A percentile compares a stretch with the other conserved stretches of the same genome.
phyloP scores from a whole-genome alignment of 768 basidiomycete genomes.

The Auricularia cornea region DNA sequence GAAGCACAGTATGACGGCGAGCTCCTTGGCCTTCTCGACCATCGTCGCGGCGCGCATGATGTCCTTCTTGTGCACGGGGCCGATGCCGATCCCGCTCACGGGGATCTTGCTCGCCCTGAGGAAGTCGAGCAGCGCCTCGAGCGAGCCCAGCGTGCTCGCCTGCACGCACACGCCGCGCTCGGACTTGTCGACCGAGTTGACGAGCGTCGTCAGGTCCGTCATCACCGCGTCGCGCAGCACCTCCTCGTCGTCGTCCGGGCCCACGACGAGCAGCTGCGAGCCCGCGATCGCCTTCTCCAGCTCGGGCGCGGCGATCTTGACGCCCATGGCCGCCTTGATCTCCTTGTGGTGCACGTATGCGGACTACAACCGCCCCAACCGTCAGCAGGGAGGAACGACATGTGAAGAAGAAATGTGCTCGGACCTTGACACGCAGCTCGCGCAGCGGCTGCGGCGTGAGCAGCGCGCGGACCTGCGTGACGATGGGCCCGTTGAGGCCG shows the following conservation, averaged over 20 bases:
- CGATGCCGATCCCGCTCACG: slow-evolving; percentile 95
- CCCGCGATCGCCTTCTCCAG: slow-evolving; percentile 98
- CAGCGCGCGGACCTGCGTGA: slow-evolving; percentile 88
- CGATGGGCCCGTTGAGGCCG: slow-evolving; percentile 94
- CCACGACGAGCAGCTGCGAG: slow-evolving; percentile 83
- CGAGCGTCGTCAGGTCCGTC: slow-evolving; percentile 84
- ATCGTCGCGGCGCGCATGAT: slow-evolving; percentile 88
- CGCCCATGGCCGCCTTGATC: slow-evolving; percentile 93
- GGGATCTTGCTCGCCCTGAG: slow-evolving; percentile 92
- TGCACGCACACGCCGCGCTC: slow-evolving; percentile 98
- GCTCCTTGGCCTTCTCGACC: slow-evolving; percentile 93
- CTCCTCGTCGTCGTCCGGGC: slow-evolving; percentile 95
- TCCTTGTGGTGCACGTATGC: slow-evolving; percentile 95
- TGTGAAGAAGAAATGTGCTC: slow-evolving; percentile 9
- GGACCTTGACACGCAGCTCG: slow-evolving; percentile 89
- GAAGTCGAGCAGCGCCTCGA: slow-evolving; percentile 96
- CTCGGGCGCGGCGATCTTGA: slow-evolving; percentile 91
- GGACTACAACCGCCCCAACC: slow-evolving; percentile 42
- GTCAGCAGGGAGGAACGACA: background rate
- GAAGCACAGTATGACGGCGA: slow-evolving; percentile 93
- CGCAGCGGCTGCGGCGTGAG: slow-evolving; percentile 94
- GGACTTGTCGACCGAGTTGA: slow-evolving; percentile 87
- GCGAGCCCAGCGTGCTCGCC: slow-evolving; percentile 91
- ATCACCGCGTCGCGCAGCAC: slow-evolving; percentile 92
- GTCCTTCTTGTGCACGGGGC: slow-evolving; percentile 92